Evolutionary conservation across 331 rosid genomes (phyloP).

Genomic region (Quercus lobata): DNA sequence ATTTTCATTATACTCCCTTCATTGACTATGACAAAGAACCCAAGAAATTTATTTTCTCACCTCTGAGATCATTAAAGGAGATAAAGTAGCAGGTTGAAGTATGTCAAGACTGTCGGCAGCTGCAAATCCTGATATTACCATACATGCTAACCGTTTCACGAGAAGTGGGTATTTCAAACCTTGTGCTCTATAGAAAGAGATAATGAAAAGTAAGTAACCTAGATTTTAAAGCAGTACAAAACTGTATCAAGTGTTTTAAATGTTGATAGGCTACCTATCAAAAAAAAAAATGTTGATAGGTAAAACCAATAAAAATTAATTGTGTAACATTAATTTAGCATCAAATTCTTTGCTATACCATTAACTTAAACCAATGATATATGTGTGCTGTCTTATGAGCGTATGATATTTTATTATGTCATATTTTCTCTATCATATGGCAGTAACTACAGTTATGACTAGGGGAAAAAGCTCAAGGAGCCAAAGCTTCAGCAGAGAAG

Average conservation of each 20-base stretch:
- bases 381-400: background rate
- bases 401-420: background rate
- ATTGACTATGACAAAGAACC: background rate
- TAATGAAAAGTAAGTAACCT: background rate
- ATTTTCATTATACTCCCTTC: background rate
- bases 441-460: background rate
- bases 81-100: constrained; percentile 81
- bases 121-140: constrained; percentile 70
- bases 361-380: background rate
- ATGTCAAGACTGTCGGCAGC: constrained; percentile 68
- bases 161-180: constrained; percentile 82
- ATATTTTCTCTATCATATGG: background rate
- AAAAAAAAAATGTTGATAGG: too few relatives aligned
- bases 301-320: background rate
- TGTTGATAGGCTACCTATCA: background rate
- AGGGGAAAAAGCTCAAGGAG: background rate
- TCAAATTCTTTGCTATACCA: background rate
- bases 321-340: background rate
- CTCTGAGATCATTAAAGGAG: constrained; percentile 50
- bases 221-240: background rate
- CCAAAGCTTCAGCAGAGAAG: background rate
- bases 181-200: constrained; percentile 49
- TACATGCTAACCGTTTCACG: constrained; percentile 90
- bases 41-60: constrained; percentile 26
- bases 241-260: background rate